Conservation (phyloP, 2,329 filamentous ascomycete species). For the Monilinia fructigena region DNA sequence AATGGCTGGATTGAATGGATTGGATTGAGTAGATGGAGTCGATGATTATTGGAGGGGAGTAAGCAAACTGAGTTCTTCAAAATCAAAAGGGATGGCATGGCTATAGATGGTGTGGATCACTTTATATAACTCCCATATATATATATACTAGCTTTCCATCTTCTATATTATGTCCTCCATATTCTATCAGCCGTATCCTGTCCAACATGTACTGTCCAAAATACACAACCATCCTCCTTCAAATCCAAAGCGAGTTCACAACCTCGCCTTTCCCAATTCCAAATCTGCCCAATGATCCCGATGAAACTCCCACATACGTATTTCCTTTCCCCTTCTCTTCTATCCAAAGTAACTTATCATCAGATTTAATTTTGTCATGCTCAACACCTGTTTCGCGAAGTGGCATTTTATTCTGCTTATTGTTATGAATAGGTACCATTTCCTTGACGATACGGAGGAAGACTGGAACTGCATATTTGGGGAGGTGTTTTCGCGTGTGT, state of each 20-base stretch:
- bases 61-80: background rate
- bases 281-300: slow-evolving; percentile 58
- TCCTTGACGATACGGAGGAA: slow-evolving; percentile 64
- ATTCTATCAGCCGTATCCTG: background rate
- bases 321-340: slow-evolving; percentile 55
- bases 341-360: slow-evolving; percentile 53
- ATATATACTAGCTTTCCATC: background rate
- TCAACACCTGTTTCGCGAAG: slow-evolving; percentile 67
- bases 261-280: slow-evolving; percentile 45
- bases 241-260: slow-evolving; percentile 39
- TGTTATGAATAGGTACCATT: slow-evolving; percentile 66
- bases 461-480: slow-evolving; percentile 72
- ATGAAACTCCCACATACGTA: slow-evolving; percentile 59
- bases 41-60: background rate
- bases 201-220: background rate
- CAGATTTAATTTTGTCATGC: slow-evolving; percentile 46
- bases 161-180: background rate
- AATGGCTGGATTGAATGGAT: too few relatives aligned
- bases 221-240: background rate
- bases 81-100: background rate
- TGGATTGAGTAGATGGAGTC: background rate
- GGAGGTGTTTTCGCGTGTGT: slow-evolving; percentile 59
- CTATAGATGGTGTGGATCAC: background rate
- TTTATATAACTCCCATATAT: background rate
- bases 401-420: slow-evolving; percentile 77